Percentiles rank a stretch among this genome's conserved stretches.
These are phyloP conservation scores for Protomyces pachydermus DNA, from an alignment of 1,139 yeast species.

Conservation along the genomic window DNA sequence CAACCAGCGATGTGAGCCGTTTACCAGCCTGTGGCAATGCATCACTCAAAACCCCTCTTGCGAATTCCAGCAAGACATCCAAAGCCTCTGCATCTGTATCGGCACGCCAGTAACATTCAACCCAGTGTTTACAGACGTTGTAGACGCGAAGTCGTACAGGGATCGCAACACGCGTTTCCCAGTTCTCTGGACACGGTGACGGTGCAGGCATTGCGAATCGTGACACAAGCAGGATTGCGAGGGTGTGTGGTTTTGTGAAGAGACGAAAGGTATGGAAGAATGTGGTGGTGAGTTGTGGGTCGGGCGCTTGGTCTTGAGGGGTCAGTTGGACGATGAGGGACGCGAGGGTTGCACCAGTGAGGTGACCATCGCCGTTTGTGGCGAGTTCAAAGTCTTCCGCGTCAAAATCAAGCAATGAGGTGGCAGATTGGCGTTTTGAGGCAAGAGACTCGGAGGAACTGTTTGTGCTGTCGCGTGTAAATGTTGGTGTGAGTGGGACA, in stretches of 20 bases:
- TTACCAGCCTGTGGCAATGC: conserved; percentile 57
- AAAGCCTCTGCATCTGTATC: conserved; percentile 47
- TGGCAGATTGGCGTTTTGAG: not conserved
- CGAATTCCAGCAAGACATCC: conserved; percentile 30
- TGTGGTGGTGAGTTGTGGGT: conserved; percentile 64
- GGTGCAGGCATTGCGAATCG: conserved; percentile 50
- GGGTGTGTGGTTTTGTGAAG: conserved; percentile 64
- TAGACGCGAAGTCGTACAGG: conserved; percentile 68
- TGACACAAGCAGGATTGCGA: conserved; percentile 62
- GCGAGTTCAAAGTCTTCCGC: conserved; percentile 41
- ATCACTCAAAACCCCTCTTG: conserved; percentile 44
- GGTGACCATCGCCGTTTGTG: conserved; percentile 64
- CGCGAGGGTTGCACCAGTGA: conserved; percentile 79
- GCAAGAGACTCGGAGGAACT: not conserved
- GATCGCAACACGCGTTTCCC: conserved; percentile 34
- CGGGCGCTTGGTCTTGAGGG: conserved; percentile 61
- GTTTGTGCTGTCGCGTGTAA: not conserved
- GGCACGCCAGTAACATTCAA: conserved; percentile 74
- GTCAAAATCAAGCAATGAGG: not conserved
- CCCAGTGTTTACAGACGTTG: conserved; percentile 63
- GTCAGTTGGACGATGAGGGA: conserved; percentile 81
- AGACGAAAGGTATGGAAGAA: conserved; percentile 76
- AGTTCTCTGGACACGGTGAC: not conserved
- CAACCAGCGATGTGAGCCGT: conserved; percentile 34
- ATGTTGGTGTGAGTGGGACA: not conserved